phyloP scores from a whole-genome alignment of 768 basidiomycete genomes.

The Rhizopogon sp. region DNA sequence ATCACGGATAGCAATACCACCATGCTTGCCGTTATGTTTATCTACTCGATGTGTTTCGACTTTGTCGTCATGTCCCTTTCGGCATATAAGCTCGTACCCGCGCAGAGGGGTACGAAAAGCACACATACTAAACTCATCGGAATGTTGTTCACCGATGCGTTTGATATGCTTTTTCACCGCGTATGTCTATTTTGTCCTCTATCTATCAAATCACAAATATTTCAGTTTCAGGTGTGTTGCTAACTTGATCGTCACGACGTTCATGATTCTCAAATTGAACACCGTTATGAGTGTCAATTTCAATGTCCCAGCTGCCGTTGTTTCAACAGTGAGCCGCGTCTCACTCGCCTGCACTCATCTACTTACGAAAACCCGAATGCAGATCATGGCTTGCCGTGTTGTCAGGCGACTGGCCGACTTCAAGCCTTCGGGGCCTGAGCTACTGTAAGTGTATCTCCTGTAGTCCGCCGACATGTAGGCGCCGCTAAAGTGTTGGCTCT shows the following conservation, averaged over 20 bases:
- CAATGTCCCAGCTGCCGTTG: conserved; percentile 60
- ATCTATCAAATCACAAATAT: conserved; percentile 21
- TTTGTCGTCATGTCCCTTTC: conserved; percentile 53
- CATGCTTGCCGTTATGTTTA: conserved; percentile 63
- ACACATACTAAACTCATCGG: conserved; percentile 45
- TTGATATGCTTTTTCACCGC: conserved; percentile 74
- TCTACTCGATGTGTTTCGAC: conserved; percentile 26
- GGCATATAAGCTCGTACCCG: conserved; percentile 46
- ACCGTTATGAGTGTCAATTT: conserved; percentile 62
- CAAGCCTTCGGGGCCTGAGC: conserved; percentile 39
- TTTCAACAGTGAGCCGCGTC: conserved; percentile 37
- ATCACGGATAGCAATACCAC: conserved; percentile 58
- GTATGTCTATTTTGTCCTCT: conserved; percentile 37
- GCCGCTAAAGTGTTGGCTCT: too few relatives aligned
- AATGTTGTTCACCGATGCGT: conserved; percentile 67
- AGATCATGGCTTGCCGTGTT: conserved; percentile 52
- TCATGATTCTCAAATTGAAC: conserved; percentile 64
- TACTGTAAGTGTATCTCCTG: conserved; percentile 18
- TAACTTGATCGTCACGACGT: conserved; percentile 43
- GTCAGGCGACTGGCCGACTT: conserved; percentile 34
- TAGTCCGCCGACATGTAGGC: too few relatives aligned
- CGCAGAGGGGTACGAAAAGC: conserved; percentile 15
- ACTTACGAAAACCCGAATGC: neutral
- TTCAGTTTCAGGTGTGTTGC: conserved; percentile 28
- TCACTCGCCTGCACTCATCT: too few relatives aligned